Evolutionary conservation across 495 filamentous ascomycete genomes (phyloP), one percentile per base, ranked within the genome.

Genomic region (Penicillium soppii): DNA sequence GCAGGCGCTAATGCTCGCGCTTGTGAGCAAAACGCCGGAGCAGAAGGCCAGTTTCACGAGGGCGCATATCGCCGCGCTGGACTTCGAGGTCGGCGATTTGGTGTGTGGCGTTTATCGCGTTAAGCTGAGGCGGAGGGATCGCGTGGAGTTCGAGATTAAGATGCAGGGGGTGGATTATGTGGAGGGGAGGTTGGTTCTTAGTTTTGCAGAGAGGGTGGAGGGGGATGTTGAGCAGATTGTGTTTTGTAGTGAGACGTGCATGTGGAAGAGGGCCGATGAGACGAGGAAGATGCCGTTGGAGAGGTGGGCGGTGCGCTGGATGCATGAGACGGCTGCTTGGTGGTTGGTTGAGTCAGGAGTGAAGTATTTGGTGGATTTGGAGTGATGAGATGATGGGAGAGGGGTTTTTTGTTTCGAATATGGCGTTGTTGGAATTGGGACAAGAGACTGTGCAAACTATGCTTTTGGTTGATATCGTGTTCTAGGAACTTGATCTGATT

Each of bases 281-380:
- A 50, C 10, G 10, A 47, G 40, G 19, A 29, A 5, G 26, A 61
- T 74, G 57, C 68, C 70, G 13, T 53, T 73, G 44, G 67, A 73
- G 33, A 60, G 54, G 15, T 48, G 45, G 20, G n/a, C 56, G 21
- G 16, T 62, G 19, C 46, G 54, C 7, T 69, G 62, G 51, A 54
- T 72, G 56, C 68, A 72, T 52, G 69, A 74, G 43, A 56, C 63
- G 37, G 64, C 68, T 12, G 43, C 66, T 30, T 72, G 69, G 71
- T 72, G 68, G 68, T 56, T 74, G 46, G 40, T 72, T 53, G 71
- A 70, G 35, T 70, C 69, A 8, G 71, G 69, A 7, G 58, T 67
- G 15, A 40, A 32, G n/a, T 72, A 70, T 61, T 33, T 74, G 58
- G 54, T 44, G 41, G 62, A 59, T 19, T 20, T 69, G 46, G 56